Conservation (phyloP, 257 asterid genomes). For the Paulownia fortunei region DNA sequence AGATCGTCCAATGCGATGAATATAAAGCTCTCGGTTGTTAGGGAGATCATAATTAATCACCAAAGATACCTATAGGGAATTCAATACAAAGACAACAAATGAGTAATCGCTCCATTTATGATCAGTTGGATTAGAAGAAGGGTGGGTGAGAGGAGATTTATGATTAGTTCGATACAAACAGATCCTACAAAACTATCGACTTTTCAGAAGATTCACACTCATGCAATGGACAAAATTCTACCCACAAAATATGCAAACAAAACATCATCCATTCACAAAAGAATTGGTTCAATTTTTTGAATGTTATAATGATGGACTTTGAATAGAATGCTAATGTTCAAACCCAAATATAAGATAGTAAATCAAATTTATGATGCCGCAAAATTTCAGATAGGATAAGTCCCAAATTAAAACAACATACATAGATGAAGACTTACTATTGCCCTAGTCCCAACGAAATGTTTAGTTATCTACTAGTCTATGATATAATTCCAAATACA, state of each 20-base stretch:
- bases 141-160: not conserved
- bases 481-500: not conserved
- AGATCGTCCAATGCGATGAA: conserved; percentile 96
- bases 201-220: not conserved
- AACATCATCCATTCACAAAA: not conserved
- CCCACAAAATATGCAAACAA: not conserved
- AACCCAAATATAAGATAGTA: not conserved
- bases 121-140: not conserved
- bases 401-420: not conserved
- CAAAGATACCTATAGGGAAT: conserved; percentile 71
- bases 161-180: not conserved
- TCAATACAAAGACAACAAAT: conserved; percentile 10
- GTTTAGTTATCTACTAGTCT: not conserved
- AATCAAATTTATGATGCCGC: not conserved
- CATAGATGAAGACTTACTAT: not conserved
- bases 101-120: not conserved
- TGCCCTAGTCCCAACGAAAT: not conserved
- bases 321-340: not conserved
- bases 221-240: not conserved
- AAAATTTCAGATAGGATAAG: not conserved
- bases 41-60: conserved; percentile 98
- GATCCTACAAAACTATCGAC: not conserved
- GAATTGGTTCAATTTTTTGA: not conserved
- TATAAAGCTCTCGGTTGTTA: conserved; percentile 92
- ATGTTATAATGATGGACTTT: not conserved